phyloP scores from a whole-genome alignment of 805 yeast species.

The Metschnikowia kunwiensis region DNA sequence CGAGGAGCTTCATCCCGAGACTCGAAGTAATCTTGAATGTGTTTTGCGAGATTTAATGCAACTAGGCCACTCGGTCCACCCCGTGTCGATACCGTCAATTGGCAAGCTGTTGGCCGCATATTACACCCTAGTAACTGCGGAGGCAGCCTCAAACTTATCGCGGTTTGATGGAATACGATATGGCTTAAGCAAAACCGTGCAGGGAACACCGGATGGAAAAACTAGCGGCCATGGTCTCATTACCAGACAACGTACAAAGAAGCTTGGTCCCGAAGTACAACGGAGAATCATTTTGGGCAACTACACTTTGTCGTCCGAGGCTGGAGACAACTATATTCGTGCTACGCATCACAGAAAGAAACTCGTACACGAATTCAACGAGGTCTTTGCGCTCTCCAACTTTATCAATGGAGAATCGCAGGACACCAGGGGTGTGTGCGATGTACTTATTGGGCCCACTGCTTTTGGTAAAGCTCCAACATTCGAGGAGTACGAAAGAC shows the following conservation, averaged over 20 bases:
- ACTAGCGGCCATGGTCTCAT: constrained; percentile 17
- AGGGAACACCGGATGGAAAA: constrained; percentile 28
- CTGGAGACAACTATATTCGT: constrained; percentile 68
- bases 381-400: constrained; percentile 54
- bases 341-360: constrained; percentile 67
- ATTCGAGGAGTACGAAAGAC: constrained; percentile 39
- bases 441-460: constrained; percentile 74
- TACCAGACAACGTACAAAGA: constrained; percentile 52
- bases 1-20: constrained; percentile 48
- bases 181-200: constrained; percentile 41
- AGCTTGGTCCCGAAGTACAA: constrained; percentile 81
- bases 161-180: constrained; percentile 89
- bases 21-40: constrained; percentile 46
- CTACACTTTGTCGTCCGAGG: constrained; percentile 75
- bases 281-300: constrained; percentile 83
- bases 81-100: constrained; percentile 70
- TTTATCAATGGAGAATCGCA: constrained; percentile 20
- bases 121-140: constrained; percentile 86
- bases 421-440: constrained; percentile 47
- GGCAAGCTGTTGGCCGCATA: constrained; percentile 71
- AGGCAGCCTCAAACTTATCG: constrained; percentile 88
- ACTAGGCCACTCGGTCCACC: constrained; percentile 51
- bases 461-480: constrained; percentile 55
- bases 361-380: constrained; percentile 64
- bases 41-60: constrained; percentile 44